Percentiles rank a stretch among this genome's conserved stretches.
Evolutionary conservation across 1,284 basidiomycete species (phyloP).

Genomic region (Polyporus tsugae): DNA sequence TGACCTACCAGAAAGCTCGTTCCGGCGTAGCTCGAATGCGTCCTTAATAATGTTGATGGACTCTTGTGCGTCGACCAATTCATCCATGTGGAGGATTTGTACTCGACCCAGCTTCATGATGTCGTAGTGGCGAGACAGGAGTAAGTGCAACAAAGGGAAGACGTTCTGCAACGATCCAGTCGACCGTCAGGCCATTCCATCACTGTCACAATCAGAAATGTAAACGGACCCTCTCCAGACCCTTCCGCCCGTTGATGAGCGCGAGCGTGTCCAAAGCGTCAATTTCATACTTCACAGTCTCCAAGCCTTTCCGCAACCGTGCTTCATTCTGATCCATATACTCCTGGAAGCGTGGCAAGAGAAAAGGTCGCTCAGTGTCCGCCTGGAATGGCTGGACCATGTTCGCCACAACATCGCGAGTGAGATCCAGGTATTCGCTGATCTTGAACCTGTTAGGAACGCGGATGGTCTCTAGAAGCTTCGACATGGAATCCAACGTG

Average conservation of each 20-base stretch:
- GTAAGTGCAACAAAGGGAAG: constrained; percentile 37
- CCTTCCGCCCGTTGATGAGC: constrained; percentile 34
- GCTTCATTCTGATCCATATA: constrained; percentile 33
- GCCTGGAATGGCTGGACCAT: constrained; percentile 23
- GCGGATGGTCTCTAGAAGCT: constrained; percentile 14
- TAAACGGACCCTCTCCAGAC: constrained; percentile 35
- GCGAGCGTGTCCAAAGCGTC: constrained; percentile 38
- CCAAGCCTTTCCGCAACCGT: constrained; percentile 35
- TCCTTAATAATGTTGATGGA: constrained; percentile 20
- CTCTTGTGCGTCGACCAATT: constrained; percentile 24
- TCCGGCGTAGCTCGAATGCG: constrained; percentile 13
- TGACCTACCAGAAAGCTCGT: not conserved
- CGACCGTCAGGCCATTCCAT: not conserved
- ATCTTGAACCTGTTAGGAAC: constrained; percentile 11
- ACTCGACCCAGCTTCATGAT: constrained; percentile 33
- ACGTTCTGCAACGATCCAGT: constrained; percentile 28
- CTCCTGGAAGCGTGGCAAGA: constrained; percentile 30
- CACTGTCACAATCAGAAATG: not conserved
- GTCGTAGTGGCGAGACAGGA: constrained; percentile 36
- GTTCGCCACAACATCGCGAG: constrained; percentile 18
- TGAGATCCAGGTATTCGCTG: constrained; percentile 30
- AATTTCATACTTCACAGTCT: constrained; percentile 36
- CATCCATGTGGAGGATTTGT: constrained; percentile 30
- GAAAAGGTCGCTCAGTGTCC: not conserved
- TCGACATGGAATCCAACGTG: constrained; percentile 35